Evolutionary conservation across 2,329 filamentous ascomycete genomes (phyloP), one percentile per base, ranked within the genome.

Genomic region (Monilinia aucupariae): DNA sequence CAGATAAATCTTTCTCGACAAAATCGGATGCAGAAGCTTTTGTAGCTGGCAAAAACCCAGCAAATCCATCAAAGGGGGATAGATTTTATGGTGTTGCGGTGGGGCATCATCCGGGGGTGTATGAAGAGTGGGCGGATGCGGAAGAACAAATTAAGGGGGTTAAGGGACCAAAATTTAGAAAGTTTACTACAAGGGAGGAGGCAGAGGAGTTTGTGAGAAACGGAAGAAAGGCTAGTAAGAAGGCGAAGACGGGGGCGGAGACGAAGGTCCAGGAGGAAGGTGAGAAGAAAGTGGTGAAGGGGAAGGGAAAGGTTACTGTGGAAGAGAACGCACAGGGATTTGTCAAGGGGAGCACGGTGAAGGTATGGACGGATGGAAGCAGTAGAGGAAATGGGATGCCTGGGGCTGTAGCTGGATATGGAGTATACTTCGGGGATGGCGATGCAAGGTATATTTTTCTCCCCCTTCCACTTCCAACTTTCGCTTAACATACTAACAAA

Each of bases 1-100:
- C 45, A 94, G 91, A 89, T 79, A 93, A 94, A 77, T 91, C 89
- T 1, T 97, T 96, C 73, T 77, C 81, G 12, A 85, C 82, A 0
- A 78, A 82, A 64, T 82, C 86, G 66, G 91, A 96, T 64, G 93
- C 93, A n/a, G 83, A 89, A 70, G 85, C 84, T 2, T 97, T 90
- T 73, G 80, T 91, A 32, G 84, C 82, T 1, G 89, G 90, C 53
- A 82, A 81, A 72, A 69, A 48, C 68, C 78, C 48, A 70, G 76
- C 54, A 74, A 68, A 65, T 32, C 41, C 55, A 12, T 60, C 45
- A 3, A 30, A 61, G 13, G 63, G 50, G 76, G 79, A 52, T 72
- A 78, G 56, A 79, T 87, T 81, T 74, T 87, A 87, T 70, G 85
- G 80, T 4, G 83, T 88, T 7, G 85, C 84, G 1, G 77, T 83